phyloP scores from a whole-genome alignment of 192 early-diverging fungal genomes.

The Phycomyces blakesleeanus region DNA sequence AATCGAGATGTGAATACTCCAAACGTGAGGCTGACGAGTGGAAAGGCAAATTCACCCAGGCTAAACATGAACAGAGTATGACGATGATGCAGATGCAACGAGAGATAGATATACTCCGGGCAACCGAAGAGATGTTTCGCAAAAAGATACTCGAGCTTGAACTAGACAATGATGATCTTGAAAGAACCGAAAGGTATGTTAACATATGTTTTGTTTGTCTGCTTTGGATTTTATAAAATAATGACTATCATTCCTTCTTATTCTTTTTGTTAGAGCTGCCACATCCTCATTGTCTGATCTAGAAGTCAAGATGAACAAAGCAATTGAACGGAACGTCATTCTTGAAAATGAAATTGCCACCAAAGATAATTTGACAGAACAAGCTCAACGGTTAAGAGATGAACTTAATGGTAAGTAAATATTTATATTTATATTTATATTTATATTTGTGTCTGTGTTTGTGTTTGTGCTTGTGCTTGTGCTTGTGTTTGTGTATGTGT shows the following conservation, averaged over 20 bases:
- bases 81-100: constrained; percentile 66
- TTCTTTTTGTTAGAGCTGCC: constrained; percentile 51
- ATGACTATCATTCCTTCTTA: constrained; percentile 1
- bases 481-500: too few species aligned
- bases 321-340: constrained; percentile 63
- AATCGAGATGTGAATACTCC: constrained; percentile 58
- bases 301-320: constrained; percentile 67
- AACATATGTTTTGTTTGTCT: too few species aligned
- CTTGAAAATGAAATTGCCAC: constrained; percentile 63
- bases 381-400: constrained; percentile 75
- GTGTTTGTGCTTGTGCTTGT: too few species aligned
- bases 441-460: too few species aligned
- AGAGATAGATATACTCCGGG: constrained; percentile 68
- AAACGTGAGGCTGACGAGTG: constrained; percentile 66
- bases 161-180: constrained; percentile 76
- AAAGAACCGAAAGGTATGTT: constrained; percentile 57
- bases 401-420: constrained; percentile 56
- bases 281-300: constrained; percentile 64
- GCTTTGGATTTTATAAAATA: too few species aligned
- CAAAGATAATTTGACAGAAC: constrained; percentile 64
- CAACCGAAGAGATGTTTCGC: constrained; percentile 64
- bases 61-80: constrained; percentile 63
- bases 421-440: too few species aligned
- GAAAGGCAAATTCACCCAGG: constrained; percentile 68
- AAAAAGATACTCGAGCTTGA: constrained; percentile 72